phyloP scores from a whole-genome alignment of 345 rosid species.

The Bretschneidera sinensis region DNA sequence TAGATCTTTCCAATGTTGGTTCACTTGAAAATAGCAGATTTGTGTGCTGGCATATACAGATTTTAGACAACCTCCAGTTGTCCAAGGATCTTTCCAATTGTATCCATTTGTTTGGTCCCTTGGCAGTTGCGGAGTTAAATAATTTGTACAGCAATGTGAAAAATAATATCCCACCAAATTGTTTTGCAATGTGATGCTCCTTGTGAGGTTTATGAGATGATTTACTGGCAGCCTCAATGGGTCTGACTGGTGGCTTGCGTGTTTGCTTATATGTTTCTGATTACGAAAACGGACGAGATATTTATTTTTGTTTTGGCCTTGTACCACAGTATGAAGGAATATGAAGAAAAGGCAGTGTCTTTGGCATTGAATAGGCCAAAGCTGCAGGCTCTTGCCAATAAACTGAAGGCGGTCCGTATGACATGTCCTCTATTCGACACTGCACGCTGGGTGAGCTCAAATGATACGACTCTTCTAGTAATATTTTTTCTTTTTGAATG shows the following conservation, averaged over 20 bases:
- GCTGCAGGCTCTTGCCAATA: slow-evolving; percentile 64
- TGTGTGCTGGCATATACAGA: not conserved
- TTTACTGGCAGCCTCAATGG: too few relatives aligned
- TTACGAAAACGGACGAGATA: not conserved
- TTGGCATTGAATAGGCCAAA: slow-evolving; percentile 67
- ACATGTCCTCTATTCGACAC: slow-evolving; percentile 94
- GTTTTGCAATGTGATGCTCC: too few relatives aligned
- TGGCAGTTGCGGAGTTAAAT: too few relatives aligned
- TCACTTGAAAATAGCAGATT: too few relatives aligned
- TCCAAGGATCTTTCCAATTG: too few relatives aligned
- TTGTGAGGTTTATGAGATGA: too few relatives aligned
- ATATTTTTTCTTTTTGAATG: too few relatives aligned
- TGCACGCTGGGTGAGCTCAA: slow-evolving; percentile 73
- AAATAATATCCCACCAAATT: too few relatives aligned
- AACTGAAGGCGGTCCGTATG: slow-evolving; percentile 64
- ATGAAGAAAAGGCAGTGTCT: slow-evolving; percentile 85
- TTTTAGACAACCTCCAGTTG: too few relatives aligned
- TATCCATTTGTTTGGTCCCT: too few relatives aligned
- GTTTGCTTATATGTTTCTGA: not conserved
- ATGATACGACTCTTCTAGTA: not conserved
- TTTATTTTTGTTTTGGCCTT: not conserved
- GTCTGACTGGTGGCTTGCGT: not conserved
- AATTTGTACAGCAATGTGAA: too few relatives aligned
- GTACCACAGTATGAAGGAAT: slow-evolving; percentile 69
- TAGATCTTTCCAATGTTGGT: too few relatives aligned